phyloP scores from a whole-genome alignment of 1,284 basidiomycete species.

The Lignosus rhinocerotis region DNA sequence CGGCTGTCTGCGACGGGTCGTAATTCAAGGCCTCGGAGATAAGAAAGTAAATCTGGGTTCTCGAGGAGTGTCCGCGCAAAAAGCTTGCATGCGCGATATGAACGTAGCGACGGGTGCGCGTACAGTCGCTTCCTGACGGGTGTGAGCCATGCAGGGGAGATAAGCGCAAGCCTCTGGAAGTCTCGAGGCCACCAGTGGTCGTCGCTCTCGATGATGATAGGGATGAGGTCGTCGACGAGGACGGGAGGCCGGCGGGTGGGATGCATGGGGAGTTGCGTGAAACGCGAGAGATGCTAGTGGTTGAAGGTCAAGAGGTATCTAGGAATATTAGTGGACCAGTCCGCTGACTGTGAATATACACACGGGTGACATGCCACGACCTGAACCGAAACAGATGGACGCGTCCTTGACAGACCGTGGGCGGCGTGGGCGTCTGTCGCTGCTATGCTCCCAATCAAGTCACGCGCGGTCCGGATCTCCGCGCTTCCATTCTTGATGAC shows the following conservation, averaged over 20 bases:
- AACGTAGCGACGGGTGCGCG: constrained; percentile 40
- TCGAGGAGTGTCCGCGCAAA: constrained; percentile 44
- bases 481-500: background rate
- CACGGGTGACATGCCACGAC: constrained; percentile 17
- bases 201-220: constrained; percentile 49
- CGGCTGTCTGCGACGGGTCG: constrained; percentile 33
- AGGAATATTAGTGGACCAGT: no score
- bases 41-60: constrained; percentile 36
- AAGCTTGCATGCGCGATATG: constrained; percentile 42
- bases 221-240: constrained; percentile 54
- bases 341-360: constrained; percentile 1
- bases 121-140: constrained; percentile 49
- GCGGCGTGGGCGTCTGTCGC: constrained; percentile 8
- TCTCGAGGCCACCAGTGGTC: constrained; percentile 57
- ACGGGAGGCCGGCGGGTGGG: constrained; percentile 14
- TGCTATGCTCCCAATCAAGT: background rate
- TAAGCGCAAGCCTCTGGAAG: constrained; percentile 44
- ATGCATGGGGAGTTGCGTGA: constrained; percentile 12
- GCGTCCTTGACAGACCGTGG: constrained; percentile 1
- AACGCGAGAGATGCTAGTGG: constrained; percentile 18
- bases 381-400: constrained; percentile 1
- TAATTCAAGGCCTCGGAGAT: constrained; percentile 46
- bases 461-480: background rate
- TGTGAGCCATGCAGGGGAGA: constrained; percentile 49
- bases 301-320: background rate